phyloP scores from a whole-genome alignment of 2,329 filamentous ascomycete species.

The Aspergillus puulaauensis region DNA sequence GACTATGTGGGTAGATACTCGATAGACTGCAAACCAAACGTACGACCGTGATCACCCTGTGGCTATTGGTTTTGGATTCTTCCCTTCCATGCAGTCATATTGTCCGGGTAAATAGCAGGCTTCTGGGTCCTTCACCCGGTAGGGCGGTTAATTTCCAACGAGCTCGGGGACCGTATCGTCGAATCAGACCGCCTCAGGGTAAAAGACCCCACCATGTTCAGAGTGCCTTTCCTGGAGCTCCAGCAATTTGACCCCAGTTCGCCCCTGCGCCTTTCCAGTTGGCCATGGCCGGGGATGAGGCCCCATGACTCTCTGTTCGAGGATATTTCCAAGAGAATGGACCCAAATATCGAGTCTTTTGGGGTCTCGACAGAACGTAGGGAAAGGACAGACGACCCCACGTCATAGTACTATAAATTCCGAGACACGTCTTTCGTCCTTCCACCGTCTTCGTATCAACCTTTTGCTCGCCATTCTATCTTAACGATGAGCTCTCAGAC shows the following conservation, averaged over 20 bases:
- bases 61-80: too few species aligned
- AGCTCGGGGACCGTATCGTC: neutral
- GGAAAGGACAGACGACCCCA: neutral
- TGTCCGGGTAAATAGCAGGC: neutral
- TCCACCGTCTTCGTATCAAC: neutral
- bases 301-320: neutral
- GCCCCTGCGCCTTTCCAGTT: neutral
- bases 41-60: too few species aligned
- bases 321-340: neutral
- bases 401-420: neutral
- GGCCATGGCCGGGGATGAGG: neutral
- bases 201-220: neutral
- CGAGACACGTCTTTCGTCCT: neutral
- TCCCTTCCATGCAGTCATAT: neutral
- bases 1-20: neutral
- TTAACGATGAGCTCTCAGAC: neutral
- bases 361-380: neutral
- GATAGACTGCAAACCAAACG: neutral
- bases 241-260: neutral
- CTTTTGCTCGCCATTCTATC: neutral
- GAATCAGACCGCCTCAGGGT: neutral
- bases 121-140: neutral
- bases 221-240: neutral
- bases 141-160: slow-evolving; percentile 2
- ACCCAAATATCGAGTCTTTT: neutral